Evolutionary conservation across 192 early-diverging fungal genomes (phyloP), one percentile per base, ranked within the genome.

Genomic region (Mortierella alpina): DNA sequence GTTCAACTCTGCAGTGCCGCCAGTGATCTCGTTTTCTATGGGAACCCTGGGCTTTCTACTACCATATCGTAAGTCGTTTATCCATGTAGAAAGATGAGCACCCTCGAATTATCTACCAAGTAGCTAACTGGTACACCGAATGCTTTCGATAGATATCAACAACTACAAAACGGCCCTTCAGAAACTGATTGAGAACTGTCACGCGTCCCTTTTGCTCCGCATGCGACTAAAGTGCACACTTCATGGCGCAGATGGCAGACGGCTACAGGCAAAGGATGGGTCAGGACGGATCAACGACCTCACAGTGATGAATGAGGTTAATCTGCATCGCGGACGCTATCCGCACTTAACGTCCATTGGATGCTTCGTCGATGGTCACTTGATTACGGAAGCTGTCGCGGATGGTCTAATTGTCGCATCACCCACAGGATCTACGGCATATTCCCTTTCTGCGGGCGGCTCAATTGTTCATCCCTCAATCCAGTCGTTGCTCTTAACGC

Each of bases 341-440:
- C 93, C 95, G 54, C 94, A 95, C 52, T 82, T 98, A 49, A 94
- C 94, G 0, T 88, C 90, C 1, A 90, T 96, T 60, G 91, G 94
- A 22, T 94, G 94, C 68, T 95, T 83, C 67, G 91, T 97, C 18
- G 92, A 95, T 78, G 90, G 87, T 63, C 91, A 95, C 44, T 87
- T 91, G 58, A 83, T 97, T 47, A 98, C 96, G 10, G 93, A 94
- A 47, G 94, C 91, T 10, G 92, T 97, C 8, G 83, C 83, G 0
- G 72, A 85, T 83, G 84, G 90, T 8, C 79, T 93, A 41, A 95
- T 97, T 54, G 90, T 96, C 12, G 89, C 91, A 9, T 95, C 96
- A 7, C 95, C 96, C 4, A 97, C 96, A 5, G 96, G 96, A 10
- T 96, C 95, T 18, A 97, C 96, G 0, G 96, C 96, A 0, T 97